A percentile compares a stretch with the other conserved stretches of the same genome.
Conservation (phyloP, 2,329 filamentous ascomycete species). For the Allantophomopsis lycopodina region DNA sequence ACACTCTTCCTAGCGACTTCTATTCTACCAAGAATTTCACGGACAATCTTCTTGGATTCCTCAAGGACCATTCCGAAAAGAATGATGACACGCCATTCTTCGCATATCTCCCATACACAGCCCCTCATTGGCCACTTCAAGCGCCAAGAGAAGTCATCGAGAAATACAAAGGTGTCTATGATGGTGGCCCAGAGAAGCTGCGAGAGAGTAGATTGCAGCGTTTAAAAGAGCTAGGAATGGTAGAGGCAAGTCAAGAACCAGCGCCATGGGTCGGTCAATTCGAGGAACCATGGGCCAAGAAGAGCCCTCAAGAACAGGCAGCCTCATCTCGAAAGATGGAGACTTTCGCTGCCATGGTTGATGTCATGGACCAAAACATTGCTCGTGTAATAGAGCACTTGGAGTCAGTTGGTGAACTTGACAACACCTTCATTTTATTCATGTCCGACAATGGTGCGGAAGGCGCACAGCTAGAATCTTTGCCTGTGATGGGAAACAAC, state of each 20-base stretch:
- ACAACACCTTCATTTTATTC: slow-evolving; percentile 52
- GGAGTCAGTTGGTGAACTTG: slow-evolving; percentile 37
- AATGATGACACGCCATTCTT: slow-evolving; percentile 26
- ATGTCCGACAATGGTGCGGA: slow-evolving; percentile 51
- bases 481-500: slow-evolving; percentile 38
- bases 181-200: slow-evolving; percentile 44
- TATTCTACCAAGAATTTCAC: slow-evolving; percentile 6
- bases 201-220: slow-evolving; percentile 35
- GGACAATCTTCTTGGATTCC: slow-evolving; percentile 5
- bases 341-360: slow-evolving; percentile 29
- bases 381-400: slow-evolving; percentile 38
- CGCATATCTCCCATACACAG: slow-evolving; percentile 34
- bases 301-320: slow-evolving; percentile 23
- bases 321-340: slow-evolving; percentile 43
- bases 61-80: slow-evolving; percentile 6
- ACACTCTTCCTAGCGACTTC: slow-evolving; percentile 5
- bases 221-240: slow-evolving; percentile 34
- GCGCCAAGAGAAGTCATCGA: slow-evolving; percentile 20
- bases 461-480: slow-evolving; percentile 41
- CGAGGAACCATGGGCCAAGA: too few relatives aligned
- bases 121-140: slow-evolving; percentile 39
- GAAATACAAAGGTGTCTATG: slow-evolving; percentile 37
- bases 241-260: slow-evolving; percentile 8
- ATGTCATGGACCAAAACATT: slow-evolving; percentile 45
- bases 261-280: slow-evolving; percentile 4